Base-by-base conservation (phyloP, 345 rosid genomes). In the Mercurialis annua region DNA sequence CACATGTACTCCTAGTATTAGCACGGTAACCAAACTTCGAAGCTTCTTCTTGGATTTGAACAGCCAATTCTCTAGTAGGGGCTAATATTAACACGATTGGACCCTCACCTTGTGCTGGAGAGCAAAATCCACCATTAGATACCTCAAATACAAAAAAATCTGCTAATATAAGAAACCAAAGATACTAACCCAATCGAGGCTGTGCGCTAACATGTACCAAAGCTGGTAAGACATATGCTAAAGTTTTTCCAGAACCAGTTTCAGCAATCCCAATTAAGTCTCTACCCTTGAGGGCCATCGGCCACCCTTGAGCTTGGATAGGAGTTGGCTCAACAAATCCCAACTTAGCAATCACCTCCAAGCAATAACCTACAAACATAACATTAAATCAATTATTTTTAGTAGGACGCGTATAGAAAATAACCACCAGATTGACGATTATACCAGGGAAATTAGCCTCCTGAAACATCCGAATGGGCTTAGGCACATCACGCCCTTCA, bases 201-300 rank as follows among this genome's bases (percentile, higher is more conserved):
- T 94, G 99, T 0, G 97, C 96, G 59, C 76, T 81, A 21, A 94
- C 87, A 81, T 94, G 99, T 33, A 94, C 92, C 80, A 94, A 70
- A 23, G 97, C 97, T 11, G 99, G 99, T 57, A 94, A 80, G 73
- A 94, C 71, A 83, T 91, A 94, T 11, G 99, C 94, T 85, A 91
- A 72, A 14, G 99, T 93, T 85, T 93, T 93, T 40, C 99, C 99
- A 69, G 99, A 93, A 63, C 98, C 99, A 29, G 98, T 91, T 87
- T 91, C 99, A 7, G 98, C 98, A 71, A 94, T 94, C 29, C 98
- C 99, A 63, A 94, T 76, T 58, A 94, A 67, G 81, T 91, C 98
- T 69, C 92, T 89, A 72, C 96, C 95, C 86, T 91, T 91, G 38
- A 94, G 78, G 38, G 98, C 99, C 99, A 94, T 89, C 0, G 99